phyloP scores from a whole-genome alignment of 2,329 filamentous ascomycete genomes.

The Pleomassaria siparia region DNA sequence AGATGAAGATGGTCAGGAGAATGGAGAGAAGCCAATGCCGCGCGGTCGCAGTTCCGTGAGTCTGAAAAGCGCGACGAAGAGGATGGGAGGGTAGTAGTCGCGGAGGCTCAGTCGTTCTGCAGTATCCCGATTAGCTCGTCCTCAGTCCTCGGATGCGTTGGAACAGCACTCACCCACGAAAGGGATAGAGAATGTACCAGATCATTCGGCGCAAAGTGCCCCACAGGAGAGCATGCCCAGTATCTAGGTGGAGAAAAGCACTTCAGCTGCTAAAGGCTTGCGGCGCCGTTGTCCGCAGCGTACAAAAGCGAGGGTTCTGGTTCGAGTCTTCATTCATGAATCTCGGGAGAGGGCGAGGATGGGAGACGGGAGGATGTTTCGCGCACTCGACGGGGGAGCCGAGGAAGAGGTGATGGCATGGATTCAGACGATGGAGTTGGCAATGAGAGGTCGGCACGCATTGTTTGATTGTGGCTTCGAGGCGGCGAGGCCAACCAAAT shows the following conservation, averaged over 20 bases:
- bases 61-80: slow-evolving; percentile 64
- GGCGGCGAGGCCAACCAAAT: background rate
- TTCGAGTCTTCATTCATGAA: slow-evolving; percentile 28
- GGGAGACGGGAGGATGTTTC: background rate
- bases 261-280: slow-evolving; percentile 20
- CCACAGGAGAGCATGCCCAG: slow-evolving; percentile 27
- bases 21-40: slow-evolving; percentile 75
- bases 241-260: background rate
- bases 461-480: slow-evolving; percentile 2
- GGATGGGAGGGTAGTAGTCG: slow-evolving; percentile 65
- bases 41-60: slow-evolving; percentile 70
- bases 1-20: slow-evolving; percentile 70
- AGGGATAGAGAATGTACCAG: slow-evolving; percentile 76
- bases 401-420: slow-evolving; percentile 1
- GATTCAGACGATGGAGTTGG: slow-evolving; percentile 4
- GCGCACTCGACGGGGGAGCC: background rate
- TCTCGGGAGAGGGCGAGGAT: background rate
- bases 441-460: background rate
- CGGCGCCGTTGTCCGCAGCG: slow-evolving; percentile 27
- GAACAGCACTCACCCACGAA: slow-evolving; percentile 65
- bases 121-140: slow-evolving; percentile 14
- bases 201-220: slow-evolving; percentile 56
- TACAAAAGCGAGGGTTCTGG: slow-evolving; percentile 19
- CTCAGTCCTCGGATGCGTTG: background rate
- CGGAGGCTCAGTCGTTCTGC: slow-evolving; percentile 73